Conservation (phyloP, 108 stramenopile genomes). For the Pseudonitzschia multiseries region DNA sequence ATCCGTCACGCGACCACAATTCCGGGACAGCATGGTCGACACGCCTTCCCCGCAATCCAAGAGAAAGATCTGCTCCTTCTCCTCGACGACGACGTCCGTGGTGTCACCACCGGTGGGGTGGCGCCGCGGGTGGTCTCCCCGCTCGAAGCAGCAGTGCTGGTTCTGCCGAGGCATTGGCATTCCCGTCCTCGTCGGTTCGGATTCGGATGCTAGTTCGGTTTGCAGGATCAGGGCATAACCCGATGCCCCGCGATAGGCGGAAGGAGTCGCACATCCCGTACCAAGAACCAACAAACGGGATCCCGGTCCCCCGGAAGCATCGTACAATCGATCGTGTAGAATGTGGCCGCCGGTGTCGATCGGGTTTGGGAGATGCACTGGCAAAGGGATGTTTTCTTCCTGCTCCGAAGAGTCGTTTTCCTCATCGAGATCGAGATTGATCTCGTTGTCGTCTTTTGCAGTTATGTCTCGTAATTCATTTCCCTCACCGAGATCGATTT, state of each 20-base stretch:
- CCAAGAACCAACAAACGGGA: constrained; percentile 70
- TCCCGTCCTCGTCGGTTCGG: no score
- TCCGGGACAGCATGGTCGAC: constrained; percentile 52
- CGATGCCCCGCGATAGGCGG: constrained; percentile 68
- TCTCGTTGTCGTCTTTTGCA: background rate
- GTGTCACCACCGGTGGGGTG: no score
- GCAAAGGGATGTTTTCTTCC: background rate
- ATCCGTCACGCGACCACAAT: constrained; percentile 17
- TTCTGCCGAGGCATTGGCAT: no score
- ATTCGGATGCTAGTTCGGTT: no score
- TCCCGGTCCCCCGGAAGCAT: constrained; percentile 4
- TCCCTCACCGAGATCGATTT: constrained; percentile 25
- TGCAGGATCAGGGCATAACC: constrained; percentile 65
- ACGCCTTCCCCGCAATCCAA: constrained; percentile 84
- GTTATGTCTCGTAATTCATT: constrained; percentile 4
- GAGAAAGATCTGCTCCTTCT: constrained; percentile 35
- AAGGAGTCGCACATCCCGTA: constrained; percentile 87
- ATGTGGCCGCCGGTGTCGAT: no score
- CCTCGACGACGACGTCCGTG: no score
- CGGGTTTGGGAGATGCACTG: no score
- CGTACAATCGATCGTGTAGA: background rate
- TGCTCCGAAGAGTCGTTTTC: background rate
- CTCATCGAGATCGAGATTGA: constrained; percentile 7
- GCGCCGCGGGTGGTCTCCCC: no score
- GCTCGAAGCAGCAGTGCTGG: no score